Base-by-base conservation (phyloP, 2,329 filamentous ascomycete genomes). In the Ophiostoma tasmaniense region DNA sequence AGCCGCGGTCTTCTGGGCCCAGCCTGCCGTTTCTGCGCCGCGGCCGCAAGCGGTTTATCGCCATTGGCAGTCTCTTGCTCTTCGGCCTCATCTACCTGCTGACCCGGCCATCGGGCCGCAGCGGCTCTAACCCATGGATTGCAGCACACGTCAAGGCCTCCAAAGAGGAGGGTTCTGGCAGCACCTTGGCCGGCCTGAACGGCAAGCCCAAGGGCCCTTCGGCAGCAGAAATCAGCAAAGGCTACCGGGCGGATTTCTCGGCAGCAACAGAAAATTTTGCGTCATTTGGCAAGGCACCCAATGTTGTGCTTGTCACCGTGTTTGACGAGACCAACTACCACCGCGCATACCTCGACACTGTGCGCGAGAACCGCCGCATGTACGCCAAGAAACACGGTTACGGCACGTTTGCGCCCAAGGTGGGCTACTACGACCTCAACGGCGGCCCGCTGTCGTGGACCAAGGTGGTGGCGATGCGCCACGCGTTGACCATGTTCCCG, bases 361-460 rank as follows among this genome's bases (percentile, higher is more conserved):
- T 99, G 72, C 89, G 87, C 76, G 86, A 91, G 74, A 99, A 99
- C 78, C 84, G 95, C 74, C 84, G 90, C 75, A 85, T 90, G 72
- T 99, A 98, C 79, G 95, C 94, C 8, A 85, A 86, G 72, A 89
- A 87, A 76, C 93, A 98, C 80, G 94, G 93, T 73, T 98, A 99
- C 78, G 84, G 87, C 50, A 90, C 89, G 55, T 93, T 97, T 83
- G 90, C 96, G 77, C 87, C 91, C 69, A 89, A 87, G 72, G 83
- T 86, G n/a, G 84, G 84, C 75, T 88, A 93, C 75, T 97, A 97
- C 80, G 83, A 90, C 71, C 83, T 92, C 39, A 78, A 82, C 70
- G 84, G 84, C 70, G 79, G 85, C 67, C 82, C 89, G 73, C 70
- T 77, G 68, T 87, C 87, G 64, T 96, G 91, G 91, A 83, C 91